phyloP scores from a whole-genome alignment of 1,139 yeast genomes.

The Debaryomyces udenii region DNA sequence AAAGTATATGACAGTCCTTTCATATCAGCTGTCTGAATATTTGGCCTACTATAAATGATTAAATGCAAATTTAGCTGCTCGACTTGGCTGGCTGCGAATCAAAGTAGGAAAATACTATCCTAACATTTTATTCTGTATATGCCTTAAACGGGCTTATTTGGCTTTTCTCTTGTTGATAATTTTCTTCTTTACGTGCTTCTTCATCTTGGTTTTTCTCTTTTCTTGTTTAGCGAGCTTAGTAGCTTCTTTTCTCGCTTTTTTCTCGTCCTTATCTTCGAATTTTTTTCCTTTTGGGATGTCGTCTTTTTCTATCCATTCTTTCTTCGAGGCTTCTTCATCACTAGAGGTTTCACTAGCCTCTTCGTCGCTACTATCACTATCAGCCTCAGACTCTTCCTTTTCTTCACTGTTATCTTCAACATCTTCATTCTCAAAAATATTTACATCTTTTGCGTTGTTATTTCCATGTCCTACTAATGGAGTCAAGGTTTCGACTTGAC shows the following conservation, averaged over 20 bases:
- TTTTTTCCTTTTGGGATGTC: slow-evolving; percentile 65
- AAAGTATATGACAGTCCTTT: too few relatives aligned
- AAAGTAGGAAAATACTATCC: too few relatives aligned
- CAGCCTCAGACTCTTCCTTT: slow-evolving; percentile 34
- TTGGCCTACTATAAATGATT: too few relatives aligned
- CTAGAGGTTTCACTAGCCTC: slow-evolving; percentile 26
- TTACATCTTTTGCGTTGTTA: slow-evolving; percentile 30
- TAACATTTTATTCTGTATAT: too few relatives aligned
- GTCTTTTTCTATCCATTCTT: slow-evolving; percentile 47
- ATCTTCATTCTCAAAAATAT: slow-evolving; percentile 20
- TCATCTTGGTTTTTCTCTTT: slow-evolving; percentile 87
- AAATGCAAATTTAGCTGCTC: too few relatives aligned
- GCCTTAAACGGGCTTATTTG: too few relatives aligned
- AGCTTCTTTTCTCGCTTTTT: slow-evolving; percentile 80
- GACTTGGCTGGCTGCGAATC: too few relatives aligned
- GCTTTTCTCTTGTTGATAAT: slow-evolving; percentile 58
- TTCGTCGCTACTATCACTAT: slow-evolving; percentile 34
- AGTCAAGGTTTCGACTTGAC: slow-evolving; percentile 77
- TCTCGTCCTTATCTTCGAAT: slow-evolving; percentile 80
- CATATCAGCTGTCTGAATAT: too few relatives aligned
- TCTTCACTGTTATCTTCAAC: slow-evolving; percentile 37
- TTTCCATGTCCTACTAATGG: slow-evolving; percentile 51
- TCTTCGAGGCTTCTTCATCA: slow-evolving; percentile 18
- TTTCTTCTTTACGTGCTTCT: slow-evolving; percentile 87
- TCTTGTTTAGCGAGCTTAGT: slow-evolving; percentile 85